phyloP scores from a whole-genome alignment of 2,329 filamentous ascomycete species.

The Tolypocladium guangdongense region DNA sequence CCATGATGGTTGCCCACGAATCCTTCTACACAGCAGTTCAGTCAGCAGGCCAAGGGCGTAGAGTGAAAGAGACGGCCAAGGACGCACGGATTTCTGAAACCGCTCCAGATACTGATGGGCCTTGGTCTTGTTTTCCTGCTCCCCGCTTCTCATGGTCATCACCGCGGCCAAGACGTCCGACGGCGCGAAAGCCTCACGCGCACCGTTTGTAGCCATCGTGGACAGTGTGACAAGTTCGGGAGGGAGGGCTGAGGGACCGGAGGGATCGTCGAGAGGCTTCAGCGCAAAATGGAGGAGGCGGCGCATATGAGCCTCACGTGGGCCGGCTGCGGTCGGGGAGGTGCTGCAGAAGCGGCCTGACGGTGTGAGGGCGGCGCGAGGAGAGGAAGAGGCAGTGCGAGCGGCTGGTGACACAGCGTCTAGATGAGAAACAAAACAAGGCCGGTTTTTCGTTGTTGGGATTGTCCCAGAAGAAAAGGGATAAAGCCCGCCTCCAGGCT shows the following conservation, averaged over 20 bases:
- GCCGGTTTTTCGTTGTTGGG: neutral
- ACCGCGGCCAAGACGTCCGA: slow-evolving; percentile 71
- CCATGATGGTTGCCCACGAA: slow-evolving; percentile 83
- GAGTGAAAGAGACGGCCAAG: neutral
- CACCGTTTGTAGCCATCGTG: slow-evolving; percentile 55
- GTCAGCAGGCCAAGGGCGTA: neutral
- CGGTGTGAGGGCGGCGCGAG: neutral
- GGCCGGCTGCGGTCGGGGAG: neutral
- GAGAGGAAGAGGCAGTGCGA: neutral
- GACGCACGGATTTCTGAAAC: slow-evolving; percentile 89
- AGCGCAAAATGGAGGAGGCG: neutral
- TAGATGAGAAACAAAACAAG: neutral
- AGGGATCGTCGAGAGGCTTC: neutral
- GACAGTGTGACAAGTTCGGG: slow-evolving; percentile 4
- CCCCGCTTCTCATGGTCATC: slow-evolving; percentile 80
- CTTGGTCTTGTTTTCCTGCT: slow-evolving; percentile 74
- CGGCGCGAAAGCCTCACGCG: slow-evolving; percentile 65
- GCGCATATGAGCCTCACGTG: neutral
- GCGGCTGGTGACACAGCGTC: neutral
- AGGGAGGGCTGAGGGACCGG: neutral
- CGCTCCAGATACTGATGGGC: slow-evolving; percentile 85
- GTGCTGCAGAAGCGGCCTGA: neutral
- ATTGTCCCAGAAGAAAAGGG: slow-evolving; percentile 9
- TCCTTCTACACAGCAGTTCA: slow-evolving; percentile 50
- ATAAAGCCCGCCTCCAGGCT: slow-evolving; percentile 13